Evolutionary conservation across 495 filamentous ascomycete genomes (phyloP), one percentile per base, ranked within the genome.

Genomic region (Amphirosellinia nigrospora): DNA sequence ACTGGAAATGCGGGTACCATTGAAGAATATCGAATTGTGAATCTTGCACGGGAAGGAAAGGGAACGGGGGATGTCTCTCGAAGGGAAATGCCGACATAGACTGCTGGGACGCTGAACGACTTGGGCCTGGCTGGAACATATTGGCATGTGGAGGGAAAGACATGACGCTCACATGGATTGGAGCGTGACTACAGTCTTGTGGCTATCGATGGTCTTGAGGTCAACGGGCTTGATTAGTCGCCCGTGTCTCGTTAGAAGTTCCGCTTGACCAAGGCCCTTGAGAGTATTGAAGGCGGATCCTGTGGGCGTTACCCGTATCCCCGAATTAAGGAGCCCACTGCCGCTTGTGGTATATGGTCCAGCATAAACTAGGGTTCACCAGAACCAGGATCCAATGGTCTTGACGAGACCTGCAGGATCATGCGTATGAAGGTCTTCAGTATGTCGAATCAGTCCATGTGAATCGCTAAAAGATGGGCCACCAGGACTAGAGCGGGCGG

Each of bases 1-100:
- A 93, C 78, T 95, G 93, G 80, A 97, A 97, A 60, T 91, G 89
- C 19, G 94, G 93, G 76, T 97, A 92, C 96, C 96, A 99, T 68
- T 93, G 91, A 78, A 98, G 89, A 68, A 98, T 91, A 79, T 97
- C 95, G 78, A 94, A 93, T 52, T 81, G 76, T 32, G 75, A 73
- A 56, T 82, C 79, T 60, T 79, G 70, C 48, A 83, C 82, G 34
- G 80, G 77, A 11, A 74, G 62, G 21, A 78, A 78, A 28, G 71
- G 68, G 4, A 67, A 69, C 15, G 71, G 58, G 11, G 72, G 64
- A n/a, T 71, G 66, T 38, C 74, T 71, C 21, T 71, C 72, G 11
- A 71, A 45, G 38, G 72, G 65, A 61, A 72, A 71, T 23, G 66
- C 67, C 30, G 72, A 64, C 56, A 65, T 53, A 4, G 74, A 74